Evolutionary conservation across 2,329 filamentous ascomycete species (phyloP).

Genomic region (Monosporascus sp.): DNA sequence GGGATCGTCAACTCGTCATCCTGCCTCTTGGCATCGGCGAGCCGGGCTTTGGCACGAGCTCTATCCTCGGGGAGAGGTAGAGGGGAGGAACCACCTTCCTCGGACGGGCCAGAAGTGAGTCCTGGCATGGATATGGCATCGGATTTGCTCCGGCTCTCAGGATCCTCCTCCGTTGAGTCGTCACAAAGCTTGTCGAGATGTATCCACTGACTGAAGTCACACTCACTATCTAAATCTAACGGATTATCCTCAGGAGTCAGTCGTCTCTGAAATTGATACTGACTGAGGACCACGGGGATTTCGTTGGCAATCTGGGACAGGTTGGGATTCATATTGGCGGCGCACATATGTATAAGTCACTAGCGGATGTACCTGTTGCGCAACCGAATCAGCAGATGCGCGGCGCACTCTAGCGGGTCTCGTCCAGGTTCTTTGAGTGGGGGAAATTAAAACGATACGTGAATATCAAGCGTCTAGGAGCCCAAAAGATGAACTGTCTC

Average conservation of each 20-base stretch:
- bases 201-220: neutral
- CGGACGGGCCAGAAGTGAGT: neutral
- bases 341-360: neutral
- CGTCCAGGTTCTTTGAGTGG: conserved; percentile 1
- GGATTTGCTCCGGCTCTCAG: neutral
- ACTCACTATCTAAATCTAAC: neutral
- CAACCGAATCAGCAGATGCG: conserved; percentile 1
- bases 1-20: neutral
- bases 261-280: neutral
- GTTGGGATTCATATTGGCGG: neutral
- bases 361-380: neutral
- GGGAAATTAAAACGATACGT: conserved; percentile 1
- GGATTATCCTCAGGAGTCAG: too few species aligned
- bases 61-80: neutral
- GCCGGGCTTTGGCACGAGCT: neutral
- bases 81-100: neutral
- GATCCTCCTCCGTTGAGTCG: neutral
- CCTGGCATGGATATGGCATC: neutral
- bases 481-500: conserved; percentile 1
- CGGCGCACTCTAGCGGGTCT: neutral
- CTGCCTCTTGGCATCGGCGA: neutral
- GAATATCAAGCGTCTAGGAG: neutral
- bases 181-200: neutral
- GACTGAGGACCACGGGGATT: neutral
- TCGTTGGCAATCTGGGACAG: neutral